A percentile compares a stretch with the other conserved stretches of the same genome.
These are phyloP conservation scores for Fraxinus anomala DNA, from an alignment of 257 asterid genomes.

Conservation along the genomic window DNA sequence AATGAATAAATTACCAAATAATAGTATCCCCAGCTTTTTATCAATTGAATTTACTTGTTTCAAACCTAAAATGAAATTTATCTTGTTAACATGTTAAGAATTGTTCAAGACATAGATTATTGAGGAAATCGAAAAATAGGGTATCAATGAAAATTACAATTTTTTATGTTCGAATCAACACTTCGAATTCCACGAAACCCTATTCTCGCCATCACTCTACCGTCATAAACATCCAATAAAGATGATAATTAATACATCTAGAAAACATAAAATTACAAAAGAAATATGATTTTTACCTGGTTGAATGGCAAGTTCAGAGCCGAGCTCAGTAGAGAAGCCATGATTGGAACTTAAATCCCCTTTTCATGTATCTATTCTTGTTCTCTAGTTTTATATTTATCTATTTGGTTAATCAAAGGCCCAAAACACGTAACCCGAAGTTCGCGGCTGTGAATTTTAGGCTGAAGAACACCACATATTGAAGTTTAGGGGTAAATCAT, in stretches of 20 bases:
- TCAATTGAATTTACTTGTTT: background rate
- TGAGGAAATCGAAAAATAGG: too few relatives aligned
- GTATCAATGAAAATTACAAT: background rate
- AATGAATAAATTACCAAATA: background rate
- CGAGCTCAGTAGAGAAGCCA: constrained; percentile 69
- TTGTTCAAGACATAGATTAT: background rate
- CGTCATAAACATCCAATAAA: background rate
- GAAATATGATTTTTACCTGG: constrained; percentile 40
- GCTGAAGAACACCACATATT: constrained; percentile 36
- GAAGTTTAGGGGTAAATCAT: constrained; percentile 2
- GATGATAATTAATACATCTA: background rate
- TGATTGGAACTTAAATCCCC: constrained; percentile 30
- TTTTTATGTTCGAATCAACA: background rate
- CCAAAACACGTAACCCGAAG: constrained; percentile 19
- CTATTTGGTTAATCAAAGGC: background rate
- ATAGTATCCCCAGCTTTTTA: background rate
- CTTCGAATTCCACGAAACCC: constrained; percentile 5
- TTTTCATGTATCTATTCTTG: background rate
- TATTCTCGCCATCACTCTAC: background rate
- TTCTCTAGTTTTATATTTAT: background rate
- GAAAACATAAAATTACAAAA: constrained; percentile 11
- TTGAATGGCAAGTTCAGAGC: constrained; percentile 43
- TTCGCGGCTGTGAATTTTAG: constrained; percentile 33
- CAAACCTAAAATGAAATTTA: background rate
- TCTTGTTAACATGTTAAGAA: background rate